Evolutionary conservation across 768 basidiomycete genomes (phyloP).

Genomic region (Lepiota brunneoincarnata): DNA sequence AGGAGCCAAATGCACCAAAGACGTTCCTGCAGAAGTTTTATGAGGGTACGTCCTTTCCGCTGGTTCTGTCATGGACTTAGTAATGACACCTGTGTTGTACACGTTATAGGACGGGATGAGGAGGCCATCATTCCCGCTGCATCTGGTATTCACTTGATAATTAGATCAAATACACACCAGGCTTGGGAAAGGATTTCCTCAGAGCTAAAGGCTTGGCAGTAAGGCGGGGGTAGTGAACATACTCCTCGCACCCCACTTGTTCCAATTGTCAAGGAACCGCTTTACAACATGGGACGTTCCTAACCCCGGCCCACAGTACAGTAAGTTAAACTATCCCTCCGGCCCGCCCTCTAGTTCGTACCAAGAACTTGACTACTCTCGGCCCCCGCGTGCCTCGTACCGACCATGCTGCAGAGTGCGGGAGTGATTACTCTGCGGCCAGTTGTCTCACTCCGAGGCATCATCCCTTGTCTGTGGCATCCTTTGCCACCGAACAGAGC

Average conservation of each 20-base stretch:
- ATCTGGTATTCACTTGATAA: slow-evolving; percentile 39
- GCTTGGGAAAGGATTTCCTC: too few species aligned
- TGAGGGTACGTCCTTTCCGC: slow-evolving; percentile 55
- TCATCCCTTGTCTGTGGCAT: not conserved
- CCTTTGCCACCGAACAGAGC: not conserved
- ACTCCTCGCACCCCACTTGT: too few species aligned
- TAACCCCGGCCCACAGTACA: too few species aligned
- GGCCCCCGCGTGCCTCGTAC: not conserved
- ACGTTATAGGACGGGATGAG: slow-evolving; percentile 66
- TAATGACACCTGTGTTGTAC: not conserved
- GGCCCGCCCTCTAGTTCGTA: not conserved
- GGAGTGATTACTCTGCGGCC: slow-evolving; percentile 5
- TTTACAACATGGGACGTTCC: too few species aligned
- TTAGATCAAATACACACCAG: not conserved
- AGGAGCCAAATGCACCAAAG: slow-evolving; percentile 30
- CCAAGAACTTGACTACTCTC: not conserved
- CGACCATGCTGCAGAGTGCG: not conserved
- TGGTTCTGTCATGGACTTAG: not conserved
- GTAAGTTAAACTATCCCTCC: too few species aligned
- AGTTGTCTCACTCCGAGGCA: not conserved
- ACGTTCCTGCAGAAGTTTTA: slow-evolving; percentile 85
- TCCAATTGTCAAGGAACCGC: too few species aligned
- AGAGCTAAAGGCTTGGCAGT: too few species aligned
- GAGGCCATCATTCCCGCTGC: slow-evolving; percentile 69
- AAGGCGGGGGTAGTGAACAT: too few species aligned